Conservation (phyloP, 805 yeast genomes). For the Isabelozyma pseudorhagii region DNA sequence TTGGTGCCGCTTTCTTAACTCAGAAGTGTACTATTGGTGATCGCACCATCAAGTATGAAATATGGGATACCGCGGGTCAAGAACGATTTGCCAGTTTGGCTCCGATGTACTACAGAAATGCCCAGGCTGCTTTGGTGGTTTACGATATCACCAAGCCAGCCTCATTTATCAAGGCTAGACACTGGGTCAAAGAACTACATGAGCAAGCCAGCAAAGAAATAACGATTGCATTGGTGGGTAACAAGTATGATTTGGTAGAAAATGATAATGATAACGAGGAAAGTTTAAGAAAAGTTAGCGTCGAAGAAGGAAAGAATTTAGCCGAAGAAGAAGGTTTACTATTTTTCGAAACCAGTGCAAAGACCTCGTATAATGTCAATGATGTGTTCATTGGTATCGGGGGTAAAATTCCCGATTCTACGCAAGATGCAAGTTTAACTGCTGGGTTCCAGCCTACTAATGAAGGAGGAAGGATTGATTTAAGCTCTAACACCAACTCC, state of each 20-base stretch:
- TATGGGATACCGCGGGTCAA: constrained; percentile 98
- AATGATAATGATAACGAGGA: constrained; percentile 48
- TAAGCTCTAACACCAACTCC: constrained; percentile 13
- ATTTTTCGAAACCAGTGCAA: constrained; percentile 94
- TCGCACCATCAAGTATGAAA: constrained; percentile 85
- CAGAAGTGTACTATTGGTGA: constrained; percentile 88
- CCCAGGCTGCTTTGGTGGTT: constrained; percentile 94
- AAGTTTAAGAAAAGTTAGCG: constrained; percentile 68
- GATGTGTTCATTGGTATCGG: constrained; percentile 92
- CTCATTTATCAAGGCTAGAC: constrained; percentile 91
- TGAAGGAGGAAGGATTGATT: constrained; percentile 36
- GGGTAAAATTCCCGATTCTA: constrained; percentile 64
- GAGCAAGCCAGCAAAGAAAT: constrained; percentile 94
- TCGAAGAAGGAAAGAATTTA: constrained; percentile 79
- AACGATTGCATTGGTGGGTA: constrained; percentile 90
- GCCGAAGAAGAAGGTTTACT: constrained; percentile 90
- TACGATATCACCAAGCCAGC: constrained; percentile 95
- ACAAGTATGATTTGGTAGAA: constrained; percentile 78
- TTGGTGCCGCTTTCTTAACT: constrained; percentile 96
- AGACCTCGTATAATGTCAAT: constrained; percentile 82
- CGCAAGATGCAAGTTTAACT: constrained; percentile 6
- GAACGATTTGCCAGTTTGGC: constrained; percentile 95
- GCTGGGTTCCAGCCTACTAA: constrained; percentile 4
- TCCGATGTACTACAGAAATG: constrained; percentile 96
- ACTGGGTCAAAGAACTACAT: constrained; percentile 95